Evolutionary conservation across 257 asterid species (phyloP).

Genomic region (Solanum gracilifrons): DNA sequence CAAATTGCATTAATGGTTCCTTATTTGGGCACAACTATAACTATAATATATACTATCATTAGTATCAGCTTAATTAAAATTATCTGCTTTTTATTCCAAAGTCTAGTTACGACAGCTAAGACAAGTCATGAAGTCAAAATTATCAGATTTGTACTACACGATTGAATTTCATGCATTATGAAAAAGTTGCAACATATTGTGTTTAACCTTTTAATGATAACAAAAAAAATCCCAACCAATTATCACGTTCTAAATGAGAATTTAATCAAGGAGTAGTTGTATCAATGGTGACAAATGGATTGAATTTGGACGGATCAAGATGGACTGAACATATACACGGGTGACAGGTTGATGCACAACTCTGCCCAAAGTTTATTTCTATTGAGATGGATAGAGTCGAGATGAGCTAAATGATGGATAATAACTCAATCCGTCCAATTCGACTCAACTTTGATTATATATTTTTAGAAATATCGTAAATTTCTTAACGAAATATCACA

Average conservation of each 20-base stretch:
- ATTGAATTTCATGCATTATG: neutral
- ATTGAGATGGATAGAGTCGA: neutral
- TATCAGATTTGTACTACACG: neutral
- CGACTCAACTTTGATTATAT: neutral
- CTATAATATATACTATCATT: neutral
- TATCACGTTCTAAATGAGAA: neutral
- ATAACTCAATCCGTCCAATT: too few species aligned
- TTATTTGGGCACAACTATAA: neutral
- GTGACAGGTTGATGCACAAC: too few species aligned
- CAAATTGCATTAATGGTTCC: neutral
- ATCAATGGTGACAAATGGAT: neutral
- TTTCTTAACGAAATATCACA: neutral
- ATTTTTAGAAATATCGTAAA: neutral
- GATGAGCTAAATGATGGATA: too few species aligned
- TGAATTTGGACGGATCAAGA: too few species aligned
- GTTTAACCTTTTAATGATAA: neutral
- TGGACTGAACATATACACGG: too few species aligned
- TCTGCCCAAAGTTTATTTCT: too few species aligned
- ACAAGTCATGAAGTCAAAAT: too few species aligned
- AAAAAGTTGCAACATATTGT: neutral
- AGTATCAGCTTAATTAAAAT: neutral
- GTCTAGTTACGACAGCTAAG: neutral
- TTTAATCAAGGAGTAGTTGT: neutral
- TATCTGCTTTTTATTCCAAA: neutral
- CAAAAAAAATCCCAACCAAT: neutral